These are phyloP conservation scores for Solanum stenotomum DNA, from an alignment of 257 asterid species.

Conservation along the genomic window DNA sequence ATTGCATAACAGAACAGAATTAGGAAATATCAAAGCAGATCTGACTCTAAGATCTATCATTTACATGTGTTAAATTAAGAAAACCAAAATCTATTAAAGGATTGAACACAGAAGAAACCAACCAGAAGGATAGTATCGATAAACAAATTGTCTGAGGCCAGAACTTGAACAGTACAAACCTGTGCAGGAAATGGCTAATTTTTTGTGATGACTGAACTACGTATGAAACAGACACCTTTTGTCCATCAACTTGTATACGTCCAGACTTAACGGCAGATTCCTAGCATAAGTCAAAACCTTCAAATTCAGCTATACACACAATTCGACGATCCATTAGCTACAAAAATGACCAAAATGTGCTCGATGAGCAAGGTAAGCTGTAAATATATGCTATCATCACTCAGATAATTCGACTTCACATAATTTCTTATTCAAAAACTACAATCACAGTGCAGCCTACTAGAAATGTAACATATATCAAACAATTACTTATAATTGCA, in stretches of 20 bases:
- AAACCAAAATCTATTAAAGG: neutral
- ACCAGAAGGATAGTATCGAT: neutral
- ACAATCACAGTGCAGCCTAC: neutral
- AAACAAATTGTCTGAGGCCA: neutral
- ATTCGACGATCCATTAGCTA: neutral
- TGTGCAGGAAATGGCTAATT: constrained; percentile 91
- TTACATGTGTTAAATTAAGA: neutral
- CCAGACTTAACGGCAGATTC: constrained; percentile 85
- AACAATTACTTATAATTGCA: neutral
- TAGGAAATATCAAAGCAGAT: neutral
- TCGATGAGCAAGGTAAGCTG: neutral
- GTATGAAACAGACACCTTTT: constrained; percentile 54
- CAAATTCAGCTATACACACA: neutral
- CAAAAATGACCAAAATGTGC: neutral
- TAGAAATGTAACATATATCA: neutral
- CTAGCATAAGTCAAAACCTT: constrained; percentile 23
- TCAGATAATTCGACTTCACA: neutral
- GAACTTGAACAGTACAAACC: constrained; percentile 27
- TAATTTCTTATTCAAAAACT: neutral
- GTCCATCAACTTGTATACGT: constrained; percentile 88
- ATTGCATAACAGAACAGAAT: constrained; percentile 5
- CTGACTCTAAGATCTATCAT: neutral
- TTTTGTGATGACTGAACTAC: constrained; percentile 73
- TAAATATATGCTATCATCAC: neutral
- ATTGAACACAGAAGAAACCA: neutral